phyloP scores from a whole-genome alignment of 495 filamentous ascomycete genomes.

The Tetracladium setigerum region DNA sequence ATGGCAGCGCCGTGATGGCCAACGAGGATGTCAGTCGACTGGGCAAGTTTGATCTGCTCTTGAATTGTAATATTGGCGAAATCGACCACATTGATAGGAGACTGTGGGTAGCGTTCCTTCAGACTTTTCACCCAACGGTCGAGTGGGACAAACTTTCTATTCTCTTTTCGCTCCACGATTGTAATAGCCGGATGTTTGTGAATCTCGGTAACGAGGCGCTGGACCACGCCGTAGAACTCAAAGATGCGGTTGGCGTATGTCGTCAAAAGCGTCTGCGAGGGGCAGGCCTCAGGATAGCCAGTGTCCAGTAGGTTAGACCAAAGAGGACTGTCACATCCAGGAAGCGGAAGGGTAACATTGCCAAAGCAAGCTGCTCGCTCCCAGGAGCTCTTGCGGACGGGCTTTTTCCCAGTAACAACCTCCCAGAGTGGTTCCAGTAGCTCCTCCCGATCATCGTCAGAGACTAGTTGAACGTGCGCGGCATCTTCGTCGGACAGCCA shows the following conservation, averaged over 20 bases:
- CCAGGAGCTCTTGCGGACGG: slow-evolving; percentile 20
- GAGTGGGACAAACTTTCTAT: slow-evolving; percentile 23
- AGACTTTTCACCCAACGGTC: slow-evolving; percentile 22
- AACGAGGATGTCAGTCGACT: slow-evolving; percentile 29
- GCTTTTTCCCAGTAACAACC: slow-evolving; percentile 22
- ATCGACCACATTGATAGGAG: slow-evolving; percentile 28
- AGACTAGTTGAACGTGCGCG: slow-evolving; percentile 27
- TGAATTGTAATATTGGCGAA: slow-evolving; percentile 27
- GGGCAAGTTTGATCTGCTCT: slow-evolving; percentile 28
- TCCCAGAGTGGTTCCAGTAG: slow-evolving; percentile 31
- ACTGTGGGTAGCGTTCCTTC: slow-evolving; percentile 16
- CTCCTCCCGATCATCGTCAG: slow-evolving; percentile 28
- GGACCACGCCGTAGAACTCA: slow-evolving; percentile 17
- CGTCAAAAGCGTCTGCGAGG: slow-evolving; percentile 20
- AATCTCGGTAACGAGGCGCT: slow-evolving; percentile 6
- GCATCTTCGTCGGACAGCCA: slow-evolving; percentile 18
- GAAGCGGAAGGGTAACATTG: slow-evolving; percentile 30
- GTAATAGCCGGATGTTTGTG: slow-evolving; percentile 23
- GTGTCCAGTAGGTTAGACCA: slow-evolving; percentile 23
- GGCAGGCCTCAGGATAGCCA: slow-evolving; percentile 19
- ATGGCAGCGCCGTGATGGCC: slow-evolving; percentile 35
- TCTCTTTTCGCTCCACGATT: slow-evolving; percentile 27
- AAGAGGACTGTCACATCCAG: slow-evolving; percentile 30
- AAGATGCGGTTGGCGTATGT: slow-evolving; percentile 27
- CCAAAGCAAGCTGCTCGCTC: slow-evolving; percentile 14